phyloP scores from a whole-genome alignment of 257 asterid species.

The Mentha longifolia region DNA sequence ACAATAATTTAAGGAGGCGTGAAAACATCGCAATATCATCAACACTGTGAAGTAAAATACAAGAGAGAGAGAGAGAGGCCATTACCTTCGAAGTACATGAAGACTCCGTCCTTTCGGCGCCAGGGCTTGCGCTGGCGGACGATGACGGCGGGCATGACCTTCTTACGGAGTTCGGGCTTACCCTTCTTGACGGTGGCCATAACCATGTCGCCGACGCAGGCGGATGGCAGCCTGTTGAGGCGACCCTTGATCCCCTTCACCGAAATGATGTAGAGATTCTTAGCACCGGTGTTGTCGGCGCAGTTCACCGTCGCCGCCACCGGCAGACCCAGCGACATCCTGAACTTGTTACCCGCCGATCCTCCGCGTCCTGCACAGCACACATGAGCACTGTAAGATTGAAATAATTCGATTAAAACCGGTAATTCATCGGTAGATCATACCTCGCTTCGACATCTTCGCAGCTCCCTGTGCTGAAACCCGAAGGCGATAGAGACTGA shows the following conservation, averaged over 20 bases:
- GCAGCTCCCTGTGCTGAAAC: slow-evolving; percentile 18
- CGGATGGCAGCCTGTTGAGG: slow-evolving; percentile 70
- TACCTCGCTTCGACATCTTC: slow-evolving; percentile 77
- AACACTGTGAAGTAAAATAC: neutral
- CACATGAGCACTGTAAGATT: neutral
- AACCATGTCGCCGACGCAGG: slow-evolving; percentile 78
- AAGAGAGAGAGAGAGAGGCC: neutral
- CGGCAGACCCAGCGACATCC: slow-evolving; percentile 79
- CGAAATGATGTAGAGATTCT: slow-evolving; percentile 67
- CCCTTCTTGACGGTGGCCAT: slow-evolving; percentile 81
- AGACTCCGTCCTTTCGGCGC: slow-evolving; percentile 84
- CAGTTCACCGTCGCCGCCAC: slow-evolving; percentile 77
- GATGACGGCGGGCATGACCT: slow-evolving; percentile 74
- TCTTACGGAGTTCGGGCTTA: slow-evolving; percentile 76
- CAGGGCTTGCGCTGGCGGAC: slow-evolving; percentile 76
- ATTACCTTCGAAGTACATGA: slow-evolving; percentile 75
- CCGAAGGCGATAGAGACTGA: slow-evolving; percentile 13
- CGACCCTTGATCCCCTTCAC: slow-evolving; percentile 75
- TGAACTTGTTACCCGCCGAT: slow-evolving; percentile 71
- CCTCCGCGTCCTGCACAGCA: slow-evolving; percentile 65
- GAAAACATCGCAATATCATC: neutral
- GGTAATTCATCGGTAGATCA: neutral
- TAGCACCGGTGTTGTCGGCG: slow-evolving; percentile 71
- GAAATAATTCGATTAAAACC: neutral
- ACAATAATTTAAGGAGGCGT: too few species aligned